Evolutionary conservation across 768 basidiomycete species (phyloP).

Genomic region (Panus rudis): DNA sequence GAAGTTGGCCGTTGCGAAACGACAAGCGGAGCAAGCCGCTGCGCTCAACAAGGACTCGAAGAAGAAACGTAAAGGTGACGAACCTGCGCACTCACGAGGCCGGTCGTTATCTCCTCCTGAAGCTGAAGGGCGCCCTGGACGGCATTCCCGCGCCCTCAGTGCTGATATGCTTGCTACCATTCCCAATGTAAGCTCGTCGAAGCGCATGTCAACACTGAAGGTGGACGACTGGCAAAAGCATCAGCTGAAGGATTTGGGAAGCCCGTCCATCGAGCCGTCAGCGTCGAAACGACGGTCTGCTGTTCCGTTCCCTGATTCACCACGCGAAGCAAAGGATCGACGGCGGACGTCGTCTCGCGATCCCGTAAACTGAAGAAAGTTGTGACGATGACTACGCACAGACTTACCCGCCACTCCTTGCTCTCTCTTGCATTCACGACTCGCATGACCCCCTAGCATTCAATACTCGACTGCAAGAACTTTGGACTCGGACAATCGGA

Average conservation of each 20-base stretch:
- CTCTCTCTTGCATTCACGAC: too few relatives aligned
- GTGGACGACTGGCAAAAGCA: slow-evolving; percentile 82
- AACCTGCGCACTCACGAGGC: background rate
- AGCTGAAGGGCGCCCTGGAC: slow-evolving; percentile 5
- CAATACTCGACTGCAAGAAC: too few relatives aligned
- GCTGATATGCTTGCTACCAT: slow-evolving; percentile 50
- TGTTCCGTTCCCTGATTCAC: slow-evolving; percentile 57
- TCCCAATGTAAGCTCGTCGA: slow-evolving; percentile 37
- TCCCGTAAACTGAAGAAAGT: too few relatives aligned
- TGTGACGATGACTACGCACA: too few relatives aligned
- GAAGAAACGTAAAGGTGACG: slow-evolving; percentile 23
- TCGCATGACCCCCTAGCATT: too few relatives aligned
- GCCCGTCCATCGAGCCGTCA: too few relatives aligned
- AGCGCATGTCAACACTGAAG: slow-evolving; percentile 67
- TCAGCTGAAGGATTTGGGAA: slow-evolving; percentile 46
- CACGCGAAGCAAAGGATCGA: too few relatives aligned
- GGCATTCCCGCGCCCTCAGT: slow-evolving; percentile 51
- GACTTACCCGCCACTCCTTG: too few relatives aligned
- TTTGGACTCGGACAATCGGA: too few relatives aligned
- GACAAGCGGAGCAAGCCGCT: slow-evolving; percentile 64
- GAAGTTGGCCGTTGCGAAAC: slow-evolving; percentile 62
- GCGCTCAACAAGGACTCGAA: slow-evolving; percentile 32
- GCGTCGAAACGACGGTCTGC: slow-evolving; percentile 31
- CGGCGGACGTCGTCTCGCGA: slow-evolving; percentile 21
- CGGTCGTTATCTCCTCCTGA: background rate